Evolutionary conservation across 495 filamentous ascomycete species (phyloP), one percentile per base, ranked within the genome.

Genomic region (Penicillium herquei): DNA sequence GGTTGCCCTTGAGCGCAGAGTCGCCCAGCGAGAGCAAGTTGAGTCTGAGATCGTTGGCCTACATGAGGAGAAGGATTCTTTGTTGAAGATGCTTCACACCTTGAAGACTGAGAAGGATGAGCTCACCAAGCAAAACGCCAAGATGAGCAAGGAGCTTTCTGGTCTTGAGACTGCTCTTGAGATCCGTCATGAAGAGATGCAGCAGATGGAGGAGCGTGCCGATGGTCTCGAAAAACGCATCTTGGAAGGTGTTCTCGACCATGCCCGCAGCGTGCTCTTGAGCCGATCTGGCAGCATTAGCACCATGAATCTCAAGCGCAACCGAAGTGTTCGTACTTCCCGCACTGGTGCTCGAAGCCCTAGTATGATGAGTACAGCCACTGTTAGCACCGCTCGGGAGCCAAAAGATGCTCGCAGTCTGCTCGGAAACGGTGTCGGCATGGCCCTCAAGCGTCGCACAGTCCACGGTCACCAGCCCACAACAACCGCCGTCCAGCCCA

Each of bases 211-310:
- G 65, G 81, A 83, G 8, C 85, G 91, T 46, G 92, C 92, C 9
- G 90, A 96, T 59, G 81, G 82, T 21, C 78, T 98, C 1, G 94
- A 98, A 74, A 87, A 92, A 42, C 84, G 93, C 9, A 96, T 98
- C 55, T 74, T 98, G 31, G 93, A 98, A 54, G 91, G 92, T 31
- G 90, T 98, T 39, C 91, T 98, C 57, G 92, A 98, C 64, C 92
- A 97, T 63, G 96, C 94, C 33, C 87, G 91, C 16, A 85, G 87
- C 6, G 77, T 98, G 14, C 81, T 97, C 40, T 84, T 95, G 54
- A 82, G 84, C 13, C 75, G 80, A 14, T 73, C 74, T 33, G 72
- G 67, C 56, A 63, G 70, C 52, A 42, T 63, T 58, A 62, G 68
- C 75, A 55, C 72, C 68, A 89, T 90, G 84, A 87, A 80, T 70